phyloP scores from a whole-genome alignment of 768 basidiomycete species.

The Chalciporus sphaerocephalus region DNA sequence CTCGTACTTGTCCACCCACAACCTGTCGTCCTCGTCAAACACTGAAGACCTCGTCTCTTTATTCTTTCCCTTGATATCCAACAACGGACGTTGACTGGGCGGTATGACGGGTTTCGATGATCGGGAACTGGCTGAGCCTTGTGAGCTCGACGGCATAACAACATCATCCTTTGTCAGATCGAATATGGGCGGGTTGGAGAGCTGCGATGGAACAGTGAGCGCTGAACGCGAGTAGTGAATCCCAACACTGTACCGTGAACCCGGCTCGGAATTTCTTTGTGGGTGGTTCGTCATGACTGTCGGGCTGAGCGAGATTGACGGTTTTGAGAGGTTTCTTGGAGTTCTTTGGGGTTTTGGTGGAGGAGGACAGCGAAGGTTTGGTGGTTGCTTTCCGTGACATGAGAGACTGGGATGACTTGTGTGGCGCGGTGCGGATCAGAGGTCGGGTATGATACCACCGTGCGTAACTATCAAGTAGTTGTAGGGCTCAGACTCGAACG shows the following conservation, averaged over 20 bases:
- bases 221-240: not conserved
- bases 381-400: slow-evolving; percentile 21
- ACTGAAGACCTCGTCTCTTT: slow-evolving; percentile 6
- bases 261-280: slow-evolving; percentile 17
- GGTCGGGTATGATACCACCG: too few relatives aligned
- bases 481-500: too few relatives aligned
- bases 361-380: slow-evolving; percentile 3
- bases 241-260: slow-evolving; percentile 8
- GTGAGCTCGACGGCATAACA: slow-evolving; percentile 4
- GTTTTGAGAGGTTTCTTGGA: slow-evolving; percentile 21
- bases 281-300: slow-evolving; percentile 18
- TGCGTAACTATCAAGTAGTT: too few relatives aligned
- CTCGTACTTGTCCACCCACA: slow-evolving; percentile 66
- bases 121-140: not conserved
- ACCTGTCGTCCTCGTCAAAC: slow-evolving; percentile 31
- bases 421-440: too few relatives aligned
- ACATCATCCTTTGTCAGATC: slow-evolving; percentile 16
- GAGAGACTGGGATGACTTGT: not conserved
- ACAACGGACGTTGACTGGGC: not conserved
- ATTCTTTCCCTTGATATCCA: slow-evolving; percentile 25
- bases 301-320: slow-evolving; percentile 15
- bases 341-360: slow-evolving; percentile 6
- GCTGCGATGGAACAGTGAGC: slow-evolving; percentile 9
- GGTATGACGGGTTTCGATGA: not conserved
- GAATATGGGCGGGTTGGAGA: slow-evolving; percentile 22